Base-by-base conservation (phyloP, 305 asterid species). In the Fraxinus dipetala region DNA sequence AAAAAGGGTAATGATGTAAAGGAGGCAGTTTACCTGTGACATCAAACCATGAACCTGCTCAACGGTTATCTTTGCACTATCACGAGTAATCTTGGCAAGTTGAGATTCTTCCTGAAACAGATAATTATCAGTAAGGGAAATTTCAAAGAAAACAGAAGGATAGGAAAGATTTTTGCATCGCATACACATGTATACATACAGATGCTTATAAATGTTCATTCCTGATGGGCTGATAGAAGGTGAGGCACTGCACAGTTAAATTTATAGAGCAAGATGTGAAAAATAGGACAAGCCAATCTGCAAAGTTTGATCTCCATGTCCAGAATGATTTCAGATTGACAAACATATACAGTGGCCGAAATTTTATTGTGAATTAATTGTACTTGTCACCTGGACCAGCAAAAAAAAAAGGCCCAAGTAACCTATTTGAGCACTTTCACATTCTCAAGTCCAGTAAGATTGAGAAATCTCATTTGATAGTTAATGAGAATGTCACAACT, bases 1-100 rank as follows among this genome's bases (percentile, higher is more conserved):
- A 34, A 26, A 72, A 74, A 81, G 40, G 48, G 77, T 10, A 51
- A 34, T 61, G 76, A 24, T 26, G 43, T 78, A 56, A 10, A 65
- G n/a, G 67, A 22, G 78, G 59, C 56, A 38, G 75, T 31, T 40
- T 18, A 93, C 99, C 96, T 94, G 99, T 31, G 99, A 95, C 99
- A 95, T 95, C 87, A 94, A 87, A 79, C 98, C 98, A 86, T 95
- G 99, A 85, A 95, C 98, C 90, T 95, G 99, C 89, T 95, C 99
- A 32, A 91, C 99, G 16, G 98, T 93, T 83, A 95, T 95, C 90
- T 95, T 95, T 22, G 92, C 91, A 81, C 99, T 94, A 79, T 95
- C 98, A 76, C 98, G 97, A 36, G 97, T 94, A 51, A 95, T 95
- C 95, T 93, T 95, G 80, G 91, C 89, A 54, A 95, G 97, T 83